These are phyloP conservation scores for Lipomyces spencermartinsiae DNA, from an alignment of 805 yeast species.

Conservation along the genomic window DNA sequence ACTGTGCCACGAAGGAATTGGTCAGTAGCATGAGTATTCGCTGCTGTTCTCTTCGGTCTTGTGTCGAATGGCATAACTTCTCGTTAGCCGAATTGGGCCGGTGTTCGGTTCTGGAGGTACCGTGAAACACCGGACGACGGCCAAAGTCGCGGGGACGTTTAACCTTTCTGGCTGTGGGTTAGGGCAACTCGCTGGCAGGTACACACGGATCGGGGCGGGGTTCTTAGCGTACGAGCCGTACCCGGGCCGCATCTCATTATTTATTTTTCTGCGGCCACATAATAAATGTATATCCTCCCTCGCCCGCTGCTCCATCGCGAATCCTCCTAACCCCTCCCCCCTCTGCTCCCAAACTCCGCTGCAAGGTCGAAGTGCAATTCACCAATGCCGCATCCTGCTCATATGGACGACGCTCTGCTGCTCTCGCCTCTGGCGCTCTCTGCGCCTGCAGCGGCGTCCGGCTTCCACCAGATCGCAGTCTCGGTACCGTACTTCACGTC, in stretches of 20 bases:
- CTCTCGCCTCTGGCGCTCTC: not conserved
- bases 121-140: not conserved
- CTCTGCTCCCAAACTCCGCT: not conserved
- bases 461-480: not conserved
- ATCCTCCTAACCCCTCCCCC: not conserved
- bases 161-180: not conserved
- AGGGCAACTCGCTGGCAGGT: not conserved
- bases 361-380: not conserved
- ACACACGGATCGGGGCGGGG: not conserved
- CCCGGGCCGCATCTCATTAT: not conserved
- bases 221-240: not conserved
- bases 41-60: not conserved
- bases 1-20: not conserved
- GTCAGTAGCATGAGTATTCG: not conserved
- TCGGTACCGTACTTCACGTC: constrained; percentile 1
- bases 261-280: not conserved
- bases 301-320: not conserved
- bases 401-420: constrained; percentile 4
- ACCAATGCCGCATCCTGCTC: not conserved
- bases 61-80: not conserved
- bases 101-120: not conserved
- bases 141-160: constrained; percentile 1
- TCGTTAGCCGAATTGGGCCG: not conserved
- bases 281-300: not conserved
- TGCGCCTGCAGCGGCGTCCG: not conserved